These are phyloP conservation scores for Hypseocharis bilobata DNA, from an alignment of 441 rosid species.

Conservation along the genomic window DNA sequence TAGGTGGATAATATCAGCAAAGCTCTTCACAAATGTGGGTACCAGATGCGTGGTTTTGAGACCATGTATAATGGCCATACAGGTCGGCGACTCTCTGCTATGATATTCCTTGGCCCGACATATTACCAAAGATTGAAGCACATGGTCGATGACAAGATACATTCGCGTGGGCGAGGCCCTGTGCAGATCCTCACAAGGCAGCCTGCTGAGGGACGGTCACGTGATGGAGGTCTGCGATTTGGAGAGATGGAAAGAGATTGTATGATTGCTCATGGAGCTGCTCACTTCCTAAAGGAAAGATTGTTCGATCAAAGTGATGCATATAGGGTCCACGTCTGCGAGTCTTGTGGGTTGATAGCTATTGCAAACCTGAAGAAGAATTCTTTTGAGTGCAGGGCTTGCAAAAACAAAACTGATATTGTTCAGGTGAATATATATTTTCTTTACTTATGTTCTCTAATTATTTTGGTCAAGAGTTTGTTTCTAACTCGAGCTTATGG, in stretches of 20 bases:
- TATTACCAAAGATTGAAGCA: slow-evolving; percentile 94
- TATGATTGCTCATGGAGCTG: slow-evolving; percentile 96
- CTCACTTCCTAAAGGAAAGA: slow-evolving; percentile 83
- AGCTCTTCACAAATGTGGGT: slow-evolving; percentile 95
- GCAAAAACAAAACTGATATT: slow-evolving; percentile 87
- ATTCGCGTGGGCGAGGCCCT: slow-evolving; percentile 95
- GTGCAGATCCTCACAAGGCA: slow-evolving; percentile 92
- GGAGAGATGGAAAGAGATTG: slow-evolving; percentile 99
- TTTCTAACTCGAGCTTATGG: too few species aligned
- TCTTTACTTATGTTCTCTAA: not conserved
- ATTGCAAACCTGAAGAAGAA: slow-evolving; percentile 86
- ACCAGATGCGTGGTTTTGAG: slow-evolving; percentile 97
- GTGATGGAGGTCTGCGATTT: slow-evolving; percentile 92
- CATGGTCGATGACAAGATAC: slow-evolving; percentile 97
- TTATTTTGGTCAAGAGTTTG: not conserved
- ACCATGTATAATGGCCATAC: slow-evolving; percentile 97
- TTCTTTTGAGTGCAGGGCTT: slow-evolving; percentile 86
- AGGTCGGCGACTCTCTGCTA: slow-evolving; percentile 73
- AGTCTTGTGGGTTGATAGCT: slow-evolving; percentile 81
- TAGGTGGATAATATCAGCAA: slow-evolving; percentile 97
- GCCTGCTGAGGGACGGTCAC: slow-evolving; percentile 93
- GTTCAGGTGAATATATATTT: slow-evolving; percentile 51
- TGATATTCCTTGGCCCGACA: slow-evolving; percentile 95
- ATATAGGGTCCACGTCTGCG: slow-evolving; percentile 84
- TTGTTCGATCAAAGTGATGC: slow-evolving; percentile 96